Percentiles rank a stretch among this genome's conserved stretches.
Conservation (phyloP, 2,329 filamentous ascomycete genomes). For the Phyllosticta ampelicida region DNA sequence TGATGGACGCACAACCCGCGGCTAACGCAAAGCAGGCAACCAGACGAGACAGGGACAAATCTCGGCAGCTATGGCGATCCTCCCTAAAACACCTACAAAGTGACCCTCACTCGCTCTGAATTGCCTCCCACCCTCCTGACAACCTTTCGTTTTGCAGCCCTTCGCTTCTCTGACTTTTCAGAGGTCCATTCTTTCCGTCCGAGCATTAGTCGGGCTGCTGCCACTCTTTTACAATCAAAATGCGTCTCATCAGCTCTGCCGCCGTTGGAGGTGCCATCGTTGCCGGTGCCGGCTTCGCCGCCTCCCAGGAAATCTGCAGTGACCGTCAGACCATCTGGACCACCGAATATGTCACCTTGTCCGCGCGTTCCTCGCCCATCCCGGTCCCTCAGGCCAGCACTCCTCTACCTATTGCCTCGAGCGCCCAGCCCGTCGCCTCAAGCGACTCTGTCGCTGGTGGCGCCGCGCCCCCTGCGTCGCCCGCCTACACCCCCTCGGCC, state of each 20-base stretch:
- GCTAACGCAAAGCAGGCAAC: neutral
- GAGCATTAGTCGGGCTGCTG: neutral
- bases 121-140: neutral
- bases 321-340: slow-evolving; percentile 5
- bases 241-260: slow-evolving; percentile 8
- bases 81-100: neutral
- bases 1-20: neutral
- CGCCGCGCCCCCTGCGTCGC: neutral
- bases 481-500: neutral
- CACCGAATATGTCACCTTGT: slow-evolving; percentile 8
- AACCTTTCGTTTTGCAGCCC: neutral
- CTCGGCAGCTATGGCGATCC: neutral
- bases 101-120: neutral
- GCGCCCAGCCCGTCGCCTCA: neutral
- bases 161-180: slow-evolving; percentile 10
- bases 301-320: slow-evolving; percentile 7
- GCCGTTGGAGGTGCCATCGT: slow-evolving; percentile 7
- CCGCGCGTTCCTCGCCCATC: neutral
- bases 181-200: slow-evolving; percentile 9
- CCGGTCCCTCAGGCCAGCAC: slow-evolving; percentile 2
- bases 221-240: neutral
- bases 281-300: slow-evolving; percentile 6
- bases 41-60: neutral
- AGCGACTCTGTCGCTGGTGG: neutral
- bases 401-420: neutral